Percentiles rank a stretch among this genome's conserved stretches.
Conservation (phyloP, 1,284 basidiomycete genomes). For the Acaromyces ingoldii region DNA sequence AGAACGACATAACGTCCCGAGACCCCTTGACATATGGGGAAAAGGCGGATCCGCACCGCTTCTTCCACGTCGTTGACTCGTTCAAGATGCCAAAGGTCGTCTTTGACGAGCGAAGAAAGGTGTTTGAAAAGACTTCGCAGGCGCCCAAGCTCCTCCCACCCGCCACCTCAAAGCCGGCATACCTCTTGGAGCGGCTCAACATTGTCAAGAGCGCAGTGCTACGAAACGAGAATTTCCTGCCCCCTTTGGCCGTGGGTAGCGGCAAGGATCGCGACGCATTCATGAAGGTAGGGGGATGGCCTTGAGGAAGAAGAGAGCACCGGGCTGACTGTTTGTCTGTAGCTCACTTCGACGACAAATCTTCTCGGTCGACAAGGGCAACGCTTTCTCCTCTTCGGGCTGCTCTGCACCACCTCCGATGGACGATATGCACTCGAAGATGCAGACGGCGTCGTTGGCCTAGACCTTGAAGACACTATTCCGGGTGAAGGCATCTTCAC, state of each 20-base stretch:
- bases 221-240: constrained; percentile 49
- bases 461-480: constrained; percentile 76
- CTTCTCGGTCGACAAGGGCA: constrained; percentile 83
- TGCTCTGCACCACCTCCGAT: constrained; percentile 83
- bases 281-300: constrained; percentile 24
- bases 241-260: constrained; percentile 31
- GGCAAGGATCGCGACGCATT: constrained; percentile 19
- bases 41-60: constrained; percentile 72
- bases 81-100: constrained; percentile 90
- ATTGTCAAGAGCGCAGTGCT: constrained; percentile 37
- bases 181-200: constrained; percentile 34
- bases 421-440: constrained; percentile 89
- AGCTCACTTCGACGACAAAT: constrained; percentile 95
- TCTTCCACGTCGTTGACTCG: constrained; percentile 78
- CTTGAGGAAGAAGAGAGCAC: not conserved
- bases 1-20: constrained; percentile 1
- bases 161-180: constrained; percentile 22
- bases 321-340: not conserved
- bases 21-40: too few relatives aligned
- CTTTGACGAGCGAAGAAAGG: constrained; percentile 76
- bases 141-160: constrained; percentile 25
- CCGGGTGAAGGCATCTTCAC: constrained; percentile 96
- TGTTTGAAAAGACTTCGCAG: constrained; percentile 60
- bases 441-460: constrained; percentile 78
- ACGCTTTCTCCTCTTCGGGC: constrained; percentile 87